Evolutionary conservation across 495 filamentous ascomycete species (phyloP), one percentile per base, ranked within the genome.

Genomic region (Eremomyces bilateralis): DNA sequence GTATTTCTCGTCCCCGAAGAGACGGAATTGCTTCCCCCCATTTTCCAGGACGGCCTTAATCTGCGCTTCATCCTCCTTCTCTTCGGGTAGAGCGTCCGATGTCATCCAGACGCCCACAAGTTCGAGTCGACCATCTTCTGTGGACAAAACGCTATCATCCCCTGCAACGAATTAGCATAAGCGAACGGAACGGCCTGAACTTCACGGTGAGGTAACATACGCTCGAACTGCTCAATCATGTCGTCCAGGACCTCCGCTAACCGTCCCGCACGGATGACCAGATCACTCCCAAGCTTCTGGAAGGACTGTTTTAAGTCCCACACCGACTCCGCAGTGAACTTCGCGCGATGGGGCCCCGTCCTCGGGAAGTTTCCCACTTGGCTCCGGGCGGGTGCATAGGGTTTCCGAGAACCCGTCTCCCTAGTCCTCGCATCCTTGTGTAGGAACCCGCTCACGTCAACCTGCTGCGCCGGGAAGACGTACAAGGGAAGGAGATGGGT

Each of bases 1-100:
- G 45, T 76, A 80, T 47, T 78, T 80, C 46, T 76, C 76, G 41
- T 82, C 75, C 1, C 50, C 52, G 62, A 67, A 77, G 3, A 64
- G 22, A 49, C 61, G 65, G 46, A 72, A 75, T 4, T 68, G 58
- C 10, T 64, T 51, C 18, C 57, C 61, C 13, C 59, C 48, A 4
- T 48, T 44, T 22, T 58, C 42, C 27, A 69, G 66, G 4, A 65
- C 41, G 10, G 52, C 46, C 18, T 52, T 51, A 5, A 78, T 55
- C 4, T 53, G 54, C 29, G 51, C 48, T 41, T 79, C 69, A 31
- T 80, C 73, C 3, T 39, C 37, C 45, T 64, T 62, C 52, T 80
- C 76, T 43, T 80, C 76, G 5, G 55, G 55, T 0, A 67, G 65
- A 40, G 76, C 70, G 42, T 74, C 71, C 12, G 50, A 53, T 10